phyloP scores from a whole-genome alignment of 148 eudicot genomes.

The Fagopyrum homotropicum region DNA sequence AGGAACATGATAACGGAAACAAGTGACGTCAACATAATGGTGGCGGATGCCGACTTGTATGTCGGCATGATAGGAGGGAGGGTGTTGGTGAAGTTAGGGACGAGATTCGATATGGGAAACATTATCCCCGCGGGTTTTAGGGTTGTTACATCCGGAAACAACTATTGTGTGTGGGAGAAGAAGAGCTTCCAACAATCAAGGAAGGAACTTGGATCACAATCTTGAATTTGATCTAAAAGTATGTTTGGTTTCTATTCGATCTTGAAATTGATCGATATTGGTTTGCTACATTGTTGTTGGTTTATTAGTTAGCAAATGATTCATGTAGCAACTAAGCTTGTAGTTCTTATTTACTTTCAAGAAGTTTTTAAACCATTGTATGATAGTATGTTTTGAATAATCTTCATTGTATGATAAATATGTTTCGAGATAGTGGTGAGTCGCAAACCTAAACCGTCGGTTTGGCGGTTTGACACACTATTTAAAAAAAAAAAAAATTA shows the following conservation, averaged over 20 bases:
- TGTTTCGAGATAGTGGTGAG: not conserved
- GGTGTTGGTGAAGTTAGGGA: conserved; percentile 3
- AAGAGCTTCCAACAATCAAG: conserved; percentile 1
- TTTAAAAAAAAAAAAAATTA: too few relatives aligned
- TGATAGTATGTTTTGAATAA: not conserved
- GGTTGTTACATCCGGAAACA: not conserved
- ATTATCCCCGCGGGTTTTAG: not conserved
- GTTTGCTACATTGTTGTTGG: conserved; percentile 1
- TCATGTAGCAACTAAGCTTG: not conserved
- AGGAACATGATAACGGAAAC: not conserved
- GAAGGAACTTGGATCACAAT: conserved; percentile 7
- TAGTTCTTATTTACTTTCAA: not conserved
- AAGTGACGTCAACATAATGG: conserved; percentile 4
- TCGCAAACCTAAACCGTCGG: too few relatives aligned
- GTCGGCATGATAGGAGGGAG: not conserved
- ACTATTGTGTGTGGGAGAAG: conserved; percentile 10
- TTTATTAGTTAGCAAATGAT: not conserved
- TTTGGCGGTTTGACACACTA: too few relatives aligned
- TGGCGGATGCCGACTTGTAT: not conserved
- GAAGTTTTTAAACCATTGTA: not conserved
- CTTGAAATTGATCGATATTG: not conserved
- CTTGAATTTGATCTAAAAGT: not conserved
- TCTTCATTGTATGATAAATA: not conserved
- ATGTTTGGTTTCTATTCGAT: not conserved
- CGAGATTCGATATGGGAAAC: not conserved